Conservation (phyloP, 2,329 filamentous ascomycete species). For the Talaromyces sp. region DNA sequence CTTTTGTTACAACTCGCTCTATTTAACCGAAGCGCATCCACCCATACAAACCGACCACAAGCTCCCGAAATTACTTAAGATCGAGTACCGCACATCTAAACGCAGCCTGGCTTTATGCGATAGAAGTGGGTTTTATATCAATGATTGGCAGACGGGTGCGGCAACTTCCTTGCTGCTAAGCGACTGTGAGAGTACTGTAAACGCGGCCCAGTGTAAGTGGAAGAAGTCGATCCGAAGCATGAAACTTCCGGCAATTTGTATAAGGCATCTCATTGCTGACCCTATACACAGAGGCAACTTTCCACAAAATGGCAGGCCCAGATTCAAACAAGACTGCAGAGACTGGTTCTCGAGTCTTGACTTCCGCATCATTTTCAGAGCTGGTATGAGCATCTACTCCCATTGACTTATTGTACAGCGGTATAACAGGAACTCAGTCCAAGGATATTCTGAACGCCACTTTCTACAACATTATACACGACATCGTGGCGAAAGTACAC, state of each 20-base stretch:
- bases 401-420: conserved; percentile 15
- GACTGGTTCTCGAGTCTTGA: conserved; percentile 27
- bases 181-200: conserved; percentile 1
- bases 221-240: neutral
- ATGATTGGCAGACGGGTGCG: conserved; percentile 17
- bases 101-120: conserved; percentile 26
- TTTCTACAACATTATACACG: conserved; percentile 59
- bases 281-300: neutral
- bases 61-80: neutral
- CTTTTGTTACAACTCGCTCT: neutral
- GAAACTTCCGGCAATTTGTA: neutral
- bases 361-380: conserved; percentile 40
- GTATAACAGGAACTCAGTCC: conserved; percentile 28
- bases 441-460: conserved; percentile 55
- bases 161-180: conserved; percentile 18
- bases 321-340: conserved; percentile 30
- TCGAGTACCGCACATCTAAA: neutral
- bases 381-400: conserved; percentile 30
- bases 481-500: conserved; percentile 56
- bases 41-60: neutral
- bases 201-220: neutral
- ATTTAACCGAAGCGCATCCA: conserved; percentile 4
- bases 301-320: conserved; percentile 24
- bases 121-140: conserved; percentile 21
- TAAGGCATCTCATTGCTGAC: neutral